A percentile compares a stretch with the other conserved stretches of the same genome.
These are phyloP conservation scores for Eremomyces bilateralis DNA, from an alignment of 495 filamentous ascomycete species.

Conservation along the genomic window DNA sequence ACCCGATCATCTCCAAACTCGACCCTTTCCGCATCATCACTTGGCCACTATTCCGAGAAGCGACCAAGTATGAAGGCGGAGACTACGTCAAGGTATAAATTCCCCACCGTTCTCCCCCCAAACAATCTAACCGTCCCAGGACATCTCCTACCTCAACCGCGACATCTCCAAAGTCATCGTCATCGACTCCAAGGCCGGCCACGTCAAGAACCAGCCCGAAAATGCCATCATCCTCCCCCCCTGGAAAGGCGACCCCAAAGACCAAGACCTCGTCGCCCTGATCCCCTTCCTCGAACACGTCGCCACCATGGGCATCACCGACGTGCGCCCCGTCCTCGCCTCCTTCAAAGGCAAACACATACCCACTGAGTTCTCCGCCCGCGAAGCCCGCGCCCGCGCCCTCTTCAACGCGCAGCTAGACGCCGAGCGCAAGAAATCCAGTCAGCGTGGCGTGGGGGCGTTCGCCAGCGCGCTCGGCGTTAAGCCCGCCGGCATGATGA, in stretches of 20 bases:
- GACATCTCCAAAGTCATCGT: constrained; percentile 85
- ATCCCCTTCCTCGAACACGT: constrained; percentile 96
- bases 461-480: constrained; percentile 53
- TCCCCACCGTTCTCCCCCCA: constrained; percentile 4
- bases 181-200: constrained; percentile 62
- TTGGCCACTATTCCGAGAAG: constrained; percentile 87
- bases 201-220: constrained; percentile 68
- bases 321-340: constrained; percentile 65
- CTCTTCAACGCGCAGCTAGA: constrained; percentile 58
- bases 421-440: constrained; percentile 43
- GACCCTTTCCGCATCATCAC: constrained; percentile 93
- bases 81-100: constrained; percentile 93
- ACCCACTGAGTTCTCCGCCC: constrained; percentile 64
- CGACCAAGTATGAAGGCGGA: constrained; percentile 82
- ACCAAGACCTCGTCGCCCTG: constrained; percentile 63
- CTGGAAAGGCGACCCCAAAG: constrained; percentile 66
- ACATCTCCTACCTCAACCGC: constrained; percentile 88
- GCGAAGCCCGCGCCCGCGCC: constrained; percentile 65
- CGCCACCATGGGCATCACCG: constrained; percentile 71
- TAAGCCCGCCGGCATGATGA: constrained; percentile 27
- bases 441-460: constrained; percentile 32
- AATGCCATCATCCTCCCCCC: constrained; percentile 81
- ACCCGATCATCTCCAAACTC: constrained; percentile 75
- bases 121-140: constrained; percentile 28
- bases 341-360: constrained; percentile 75